Base-by-base conservation (phyloP, 2,329 filamentous ascomycete species). In the Cladosporium sp. region DNA sequence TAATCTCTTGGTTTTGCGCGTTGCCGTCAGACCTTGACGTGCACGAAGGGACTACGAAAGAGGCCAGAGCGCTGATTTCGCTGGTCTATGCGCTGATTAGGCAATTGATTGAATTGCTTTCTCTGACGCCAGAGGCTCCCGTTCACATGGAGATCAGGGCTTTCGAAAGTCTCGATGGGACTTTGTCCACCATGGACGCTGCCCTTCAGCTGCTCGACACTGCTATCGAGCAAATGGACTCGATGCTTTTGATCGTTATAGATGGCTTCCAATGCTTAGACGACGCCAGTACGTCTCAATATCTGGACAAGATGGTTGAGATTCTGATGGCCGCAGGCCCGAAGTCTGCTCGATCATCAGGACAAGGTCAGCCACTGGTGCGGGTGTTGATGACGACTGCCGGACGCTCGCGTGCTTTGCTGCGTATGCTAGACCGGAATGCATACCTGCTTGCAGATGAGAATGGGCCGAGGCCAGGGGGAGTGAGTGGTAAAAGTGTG, bases 211-310 rank as follows among this genome's bases (percentile, higher is more conserved):
- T 29, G 11, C 22, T 43, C 9, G 15, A 13, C 2, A 38, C 54
- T 8, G 3, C 54, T 8, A 20, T 45, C 8, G 19, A n/a, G 3
- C 12, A 43, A 52, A 43, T 43, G 7, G 41, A 43, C 22, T n/a
- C 13, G 15, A 27, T 19, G 3, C 11, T 29, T 1, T 51, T 57
- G 29, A 55, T 52, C 39, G 47, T 57, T 2, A 49, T 57, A 22
- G 55, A 59, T 24, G 53, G 49, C 3, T 12, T 59, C 11, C 40
- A 57, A 22, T 59, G 55, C 53, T 30, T 57, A 12, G 57, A 57
- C 24, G 52, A 56, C 29, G 47, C 20, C 12, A 52, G 47, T 15
- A 59, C 53, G 11, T 39, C 29, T 1, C 12, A 20, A 4, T 36
- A 34, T 19, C 19, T 54, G 18, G 18, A 39, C n/a, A 32, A 45